Percentiles rank a stretch among this genome's conserved stretches.
phyloP scores from a whole-genome alignment of 768 basidiomycete genomes.

The Sutorius australiensis region DNA sequence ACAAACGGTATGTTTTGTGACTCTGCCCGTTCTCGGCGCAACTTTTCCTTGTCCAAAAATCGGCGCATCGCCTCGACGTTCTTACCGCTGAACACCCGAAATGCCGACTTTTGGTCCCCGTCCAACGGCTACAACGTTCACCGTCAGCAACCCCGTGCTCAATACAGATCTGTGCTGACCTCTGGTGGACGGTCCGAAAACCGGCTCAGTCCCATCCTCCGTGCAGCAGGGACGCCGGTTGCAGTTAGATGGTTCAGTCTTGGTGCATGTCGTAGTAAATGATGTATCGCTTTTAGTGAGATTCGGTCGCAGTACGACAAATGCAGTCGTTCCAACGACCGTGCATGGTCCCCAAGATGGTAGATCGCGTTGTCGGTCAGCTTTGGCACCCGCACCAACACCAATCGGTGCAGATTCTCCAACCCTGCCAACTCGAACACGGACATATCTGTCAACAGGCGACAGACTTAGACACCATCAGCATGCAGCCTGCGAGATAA shows the following conservation, averaged over 20 bases:
- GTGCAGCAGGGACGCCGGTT: slow-evolving; percentile 76
- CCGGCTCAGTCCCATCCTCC: slow-evolving; percentile 60
- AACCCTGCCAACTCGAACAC: slow-evolving; percentile 77
- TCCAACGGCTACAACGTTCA: slow-evolving; percentile 50
- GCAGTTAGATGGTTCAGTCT: slow-evolving; percentile 71
- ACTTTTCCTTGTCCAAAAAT: slow-evolving; percentile 71
- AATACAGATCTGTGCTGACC: slow-evolving; percentile 36
- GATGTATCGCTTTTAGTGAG: slow-evolving; percentile 70
- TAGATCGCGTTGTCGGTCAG: slow-evolving; percentile 82
- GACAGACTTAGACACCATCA: slow-evolving; percentile 62
- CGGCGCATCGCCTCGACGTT: slow-evolving; percentile 58
- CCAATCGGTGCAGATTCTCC: slow-evolving; percentile 67
- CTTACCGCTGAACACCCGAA: slow-evolving; percentile 74
- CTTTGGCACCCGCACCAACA: slow-evolving; percentile 74
- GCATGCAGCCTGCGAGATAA: slow-evolving; percentile 5
- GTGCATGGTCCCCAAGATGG: slow-evolving; percentile 70
- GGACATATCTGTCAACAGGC: slow-evolving; percentile 78
- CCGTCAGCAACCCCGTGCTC: slow-evolving; percentile 1
- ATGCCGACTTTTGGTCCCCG: slow-evolving; percentile 62
- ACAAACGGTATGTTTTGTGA: slow-evolving; percentile 54
- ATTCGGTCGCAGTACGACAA: slow-evolving; percentile 83
- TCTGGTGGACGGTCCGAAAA: slow-evolving; percentile 73
- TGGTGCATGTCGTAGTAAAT: slow-evolving; percentile 56
- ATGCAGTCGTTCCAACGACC: slow-evolving; percentile 72
- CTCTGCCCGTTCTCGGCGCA: slow-evolving; percentile 56